phyloP scores from a whole-genome alignment of 352 stramenopile species.

The Phytophthora ramorum region DNA sequence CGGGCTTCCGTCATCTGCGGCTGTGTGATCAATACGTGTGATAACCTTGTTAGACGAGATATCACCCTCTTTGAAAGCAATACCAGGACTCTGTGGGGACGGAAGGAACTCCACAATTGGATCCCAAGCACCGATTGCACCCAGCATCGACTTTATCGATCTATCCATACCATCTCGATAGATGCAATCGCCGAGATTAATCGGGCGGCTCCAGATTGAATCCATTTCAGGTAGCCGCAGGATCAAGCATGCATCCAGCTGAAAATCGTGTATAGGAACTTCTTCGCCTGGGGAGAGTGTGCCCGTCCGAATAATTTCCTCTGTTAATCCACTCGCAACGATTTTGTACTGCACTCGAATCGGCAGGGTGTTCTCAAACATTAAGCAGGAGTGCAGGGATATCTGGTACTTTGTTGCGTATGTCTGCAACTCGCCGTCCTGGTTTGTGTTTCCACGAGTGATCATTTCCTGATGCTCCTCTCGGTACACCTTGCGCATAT shows the following conservation, averaged over 20 bases:
- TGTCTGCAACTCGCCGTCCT: conserved; percentile 67
- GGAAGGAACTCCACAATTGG: conserved; percentile 79
- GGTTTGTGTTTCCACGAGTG: conserved; percentile 56
- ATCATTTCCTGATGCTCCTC: conserved; percentile 86
- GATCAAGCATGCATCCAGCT: conserved; percentile 73
- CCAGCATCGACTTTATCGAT: conserved; percentile 67
- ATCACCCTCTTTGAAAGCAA: conserved; percentile 76
- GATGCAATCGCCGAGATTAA: conserved; percentile 83
- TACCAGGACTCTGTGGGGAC: conserved; percentile 53
- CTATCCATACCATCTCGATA: conserved; percentile 81
- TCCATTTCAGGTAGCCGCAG: conserved; percentile 87
- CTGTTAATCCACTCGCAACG: conserved; percentile 33
- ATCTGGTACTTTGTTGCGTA: conserved; percentile 92
- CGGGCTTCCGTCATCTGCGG: conserved; percentile 81
- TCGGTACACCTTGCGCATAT: conserved; percentile 89
- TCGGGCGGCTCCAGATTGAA: conserved; percentile 78
- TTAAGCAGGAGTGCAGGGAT: conserved; percentile 79
- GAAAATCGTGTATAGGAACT: conserved; percentile 84
- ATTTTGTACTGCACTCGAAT: conserved; percentile 89
- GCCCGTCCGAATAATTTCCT: conserved; percentile 57
- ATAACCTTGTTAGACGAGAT: conserved; percentile 68
- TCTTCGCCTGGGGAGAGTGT: conserved; percentile 87
- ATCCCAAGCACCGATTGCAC: conserved; percentile 57
- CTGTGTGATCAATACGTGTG: conserved; percentile 86
- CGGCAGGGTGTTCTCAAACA: conserved; percentile 90